Conservation (phyloP, 169 alveolate species). For the Plasmodium adleri region DNA sequence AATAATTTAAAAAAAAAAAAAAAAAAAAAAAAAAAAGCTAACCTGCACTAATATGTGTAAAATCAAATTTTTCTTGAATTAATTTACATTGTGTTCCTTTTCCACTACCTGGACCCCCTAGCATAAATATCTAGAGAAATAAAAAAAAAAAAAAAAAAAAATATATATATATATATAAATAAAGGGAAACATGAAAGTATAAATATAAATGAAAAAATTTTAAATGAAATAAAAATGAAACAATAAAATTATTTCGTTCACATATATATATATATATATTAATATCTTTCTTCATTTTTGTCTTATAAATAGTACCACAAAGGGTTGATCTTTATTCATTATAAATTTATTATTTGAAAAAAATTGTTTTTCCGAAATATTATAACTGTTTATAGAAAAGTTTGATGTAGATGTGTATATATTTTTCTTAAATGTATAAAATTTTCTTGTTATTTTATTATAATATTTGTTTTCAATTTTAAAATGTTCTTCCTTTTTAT, state of each 20-base stretch:
- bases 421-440: constrained; percentile 5
- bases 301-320: constrained; percentile 44
- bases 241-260: not conserved
- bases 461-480: constrained; percentile 9
- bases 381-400: too few relatives aligned
- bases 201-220: too few relatives aligned
- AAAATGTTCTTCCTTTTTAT: constrained; percentile 7
- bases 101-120: constrained; percentile 92
- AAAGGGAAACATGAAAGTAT: too few relatives aligned
- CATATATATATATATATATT: not conserved
- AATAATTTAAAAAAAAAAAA: not conserved
- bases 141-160: not conserved
- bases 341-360: constrained; percentile 44
- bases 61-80: constrained; percentile 83
- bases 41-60: constrained; percentile 95
- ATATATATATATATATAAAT: too few relatives aligned
- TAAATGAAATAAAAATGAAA: not conserved
- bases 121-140: constrained; percentile 80
- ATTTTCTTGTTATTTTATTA: constrained; percentile 16
- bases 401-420: not conserved
- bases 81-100: constrained; percentile 89
- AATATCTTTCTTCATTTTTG: not conserved
- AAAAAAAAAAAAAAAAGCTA: constrained; percentile 21
- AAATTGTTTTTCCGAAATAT: constrained; percentile 15
- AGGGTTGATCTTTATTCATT: constrained; percentile 57